These are phyloP conservation scores for Acer campestre DNA, from an alignment of 345 rosid species.

Conservation along the genomic window DNA sequence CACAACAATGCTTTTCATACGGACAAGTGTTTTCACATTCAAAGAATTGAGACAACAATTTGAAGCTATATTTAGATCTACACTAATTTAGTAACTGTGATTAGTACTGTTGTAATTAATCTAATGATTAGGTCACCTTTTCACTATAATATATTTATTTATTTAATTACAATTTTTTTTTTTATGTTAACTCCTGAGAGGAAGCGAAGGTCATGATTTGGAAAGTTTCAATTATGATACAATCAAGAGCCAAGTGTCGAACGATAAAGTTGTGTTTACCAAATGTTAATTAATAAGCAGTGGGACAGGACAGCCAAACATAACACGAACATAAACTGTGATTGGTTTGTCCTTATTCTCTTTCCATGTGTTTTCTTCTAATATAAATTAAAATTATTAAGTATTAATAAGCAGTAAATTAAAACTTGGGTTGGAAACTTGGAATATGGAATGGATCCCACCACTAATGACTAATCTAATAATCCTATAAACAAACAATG, in stretches of 20 bases:
- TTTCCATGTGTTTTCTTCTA: constrained; percentile 8
- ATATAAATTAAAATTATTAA: neutral
- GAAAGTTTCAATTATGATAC: constrained; percentile 16
- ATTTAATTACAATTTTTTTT: too few species aligned
- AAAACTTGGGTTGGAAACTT: neutral
- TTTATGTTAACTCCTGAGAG: too few species aligned
- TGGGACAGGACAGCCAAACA: constrained; percentile 45
- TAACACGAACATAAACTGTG: constrained; percentile 44
- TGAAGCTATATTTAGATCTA: too few species aligned
- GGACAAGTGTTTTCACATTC: too few species aligned
- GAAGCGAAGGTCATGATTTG: constrained; percentile 25
- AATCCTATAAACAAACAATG: too few species aligned
- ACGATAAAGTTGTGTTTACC: constrained; percentile 42
- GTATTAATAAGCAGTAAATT: too few species aligned
- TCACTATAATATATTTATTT: too few species aligned
- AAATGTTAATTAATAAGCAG: constrained; percentile 21
- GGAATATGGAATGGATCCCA: constrained; percentile 26
- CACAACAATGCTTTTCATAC: too few species aligned
- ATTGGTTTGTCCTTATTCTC: constrained; percentile 53
- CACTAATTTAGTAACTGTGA: too few species aligned
- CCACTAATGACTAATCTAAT: constrained; percentile 17
- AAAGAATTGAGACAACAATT: too few species aligned
- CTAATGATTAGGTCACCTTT: too few species aligned
- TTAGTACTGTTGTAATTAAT: too few species aligned
- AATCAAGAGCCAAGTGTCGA: constrained; percentile 51